Base-by-base conservation (phyloP, 1,284 basidiomycete species). In the Mycena citricolor region DNA sequence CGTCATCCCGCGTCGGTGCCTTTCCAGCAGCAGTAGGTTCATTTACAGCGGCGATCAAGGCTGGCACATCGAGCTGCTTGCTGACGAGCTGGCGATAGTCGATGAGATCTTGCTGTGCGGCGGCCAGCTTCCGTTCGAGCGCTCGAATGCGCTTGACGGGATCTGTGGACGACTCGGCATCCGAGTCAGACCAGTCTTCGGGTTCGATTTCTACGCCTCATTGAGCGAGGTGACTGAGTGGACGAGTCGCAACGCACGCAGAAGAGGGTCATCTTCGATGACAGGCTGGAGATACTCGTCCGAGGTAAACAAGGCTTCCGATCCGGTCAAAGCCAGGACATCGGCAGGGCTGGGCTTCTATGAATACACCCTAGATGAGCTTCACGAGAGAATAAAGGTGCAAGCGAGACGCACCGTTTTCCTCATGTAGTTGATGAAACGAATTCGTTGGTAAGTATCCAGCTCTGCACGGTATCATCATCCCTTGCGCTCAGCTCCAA, bases 401-500 rank as follows among this genome's bases (percentile, higher is more conserved):
- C 33, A 28, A 34, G 14, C 14, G 23, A 29, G n/a, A 51, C 63
- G 31, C 49, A 71, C 75, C 54, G 65, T 68, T 66, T 81, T 86
- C 43, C 93, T 73, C 55, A 95, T 91, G 62, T 79, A 89, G 64
- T 97, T 95, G 62, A 97, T 81, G 40, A 97, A 66, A 34, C 88
- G 79, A 55, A 93, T 86, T 14, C 66, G 63, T 25, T 80, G 79
- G 64, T 92, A 83, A 49, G 85, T 80, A 61, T 79, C 78, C 22
- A 81, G 61, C 1, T 68, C 79, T 81, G 51, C 21, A 39, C 20
- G 42, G 16, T n/a, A 21, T n/a, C 33, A 31, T 32, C 45, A 32
- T n/a, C n/a, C n/a, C n/a, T n/a, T n/a, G n/a, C n/a, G n/a, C n/a
- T n/a, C n/a, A n/a, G n/a, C n/a, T n/a, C n/a, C 19, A 67, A n/a